Evolutionary conservation across 352 stramenopile genomes (phyloP).

Genomic region (Phytophthora tubulina): DNA sequence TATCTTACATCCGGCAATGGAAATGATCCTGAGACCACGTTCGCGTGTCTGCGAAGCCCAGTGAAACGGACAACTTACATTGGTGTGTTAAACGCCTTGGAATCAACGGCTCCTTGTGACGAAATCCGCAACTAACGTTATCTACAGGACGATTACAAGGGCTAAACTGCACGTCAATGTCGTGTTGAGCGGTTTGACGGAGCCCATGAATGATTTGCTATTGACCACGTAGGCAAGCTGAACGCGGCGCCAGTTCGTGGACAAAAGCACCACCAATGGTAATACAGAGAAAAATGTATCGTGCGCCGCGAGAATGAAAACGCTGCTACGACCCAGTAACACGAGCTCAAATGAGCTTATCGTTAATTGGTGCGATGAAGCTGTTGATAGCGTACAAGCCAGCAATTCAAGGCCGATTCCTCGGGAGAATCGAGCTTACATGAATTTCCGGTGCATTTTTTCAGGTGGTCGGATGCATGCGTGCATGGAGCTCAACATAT

Average conservation of each 20-base stretch:
- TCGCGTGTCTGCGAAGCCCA: conserved; percentile 11
- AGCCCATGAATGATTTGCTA: neutral
- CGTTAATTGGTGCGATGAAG: too few species aligned
- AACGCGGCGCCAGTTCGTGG: neutral
- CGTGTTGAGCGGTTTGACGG: conserved; percentile 2
- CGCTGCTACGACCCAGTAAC: too few species aligned
- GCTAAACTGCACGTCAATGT: conserved; percentile 1
- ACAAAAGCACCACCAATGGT: neutral
- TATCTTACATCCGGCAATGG: neutral
- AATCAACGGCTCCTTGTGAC: conserved; percentile 13
- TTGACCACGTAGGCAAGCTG: neutral
- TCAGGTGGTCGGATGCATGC: neutral
- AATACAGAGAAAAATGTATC: too few species aligned
- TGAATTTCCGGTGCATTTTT: too few species aligned
- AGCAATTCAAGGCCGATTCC: too few species aligned
- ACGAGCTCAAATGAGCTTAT: too few species aligned
- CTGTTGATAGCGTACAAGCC: too few species aligned
- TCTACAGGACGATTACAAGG: neutral
- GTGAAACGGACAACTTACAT: conserved; percentile 4
- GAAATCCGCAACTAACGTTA: conserved; percentile 2
- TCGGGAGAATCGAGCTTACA: too few species aligned
- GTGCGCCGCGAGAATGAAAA: too few species aligned
- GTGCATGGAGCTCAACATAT: conserved; percentile 5
- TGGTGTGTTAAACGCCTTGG: conserved; percentile 24
- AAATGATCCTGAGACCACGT: neutral